Percentiles rank a stretch among this genome's conserved stretches.
These are phyloP conservation scores for Elymus sibiricus DNA, from an alignment of 176 grass and related monocot species.

Conservation along the genomic window DNA sequence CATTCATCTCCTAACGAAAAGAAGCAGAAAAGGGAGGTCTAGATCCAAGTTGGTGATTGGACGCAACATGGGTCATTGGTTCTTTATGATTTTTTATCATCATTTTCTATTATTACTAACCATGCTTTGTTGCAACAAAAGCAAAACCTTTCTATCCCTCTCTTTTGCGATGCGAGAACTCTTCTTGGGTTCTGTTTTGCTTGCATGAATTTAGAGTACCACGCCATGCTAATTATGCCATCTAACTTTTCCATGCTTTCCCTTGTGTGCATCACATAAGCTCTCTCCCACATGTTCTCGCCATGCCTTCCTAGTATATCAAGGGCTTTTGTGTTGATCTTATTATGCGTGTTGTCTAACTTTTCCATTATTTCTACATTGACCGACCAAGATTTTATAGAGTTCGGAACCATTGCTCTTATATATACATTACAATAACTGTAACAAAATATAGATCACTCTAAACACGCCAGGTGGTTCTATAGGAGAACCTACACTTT, in stretches of 20 bases:
- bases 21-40: too few species aligned
- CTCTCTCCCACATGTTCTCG: neutral
- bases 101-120: neutral
- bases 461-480: too few species aligned
- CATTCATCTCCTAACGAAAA: too few species aligned
- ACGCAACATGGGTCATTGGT: neutral
- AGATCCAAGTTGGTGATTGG: neutral
- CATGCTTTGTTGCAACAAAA: neutral
- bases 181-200: too few species aligned
- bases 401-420: too few species aligned
- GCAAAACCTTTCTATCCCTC: neutral
- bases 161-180: neutral
- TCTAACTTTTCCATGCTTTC: neutral
- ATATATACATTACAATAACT: too few species aligned
- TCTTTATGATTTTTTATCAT: neutral
- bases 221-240: neutral
- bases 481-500: too few species aligned
- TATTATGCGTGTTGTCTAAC: neutral
- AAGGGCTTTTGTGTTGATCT: neutral
- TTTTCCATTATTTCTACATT: too few species aligned
- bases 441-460: too few species aligned
- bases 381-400: too few species aligned
- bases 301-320: neutral
- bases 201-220: neutral
- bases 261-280: neutral